Conservation (phyloP, 108 stramenopile species). For the Parietichytrium sp. region DNA sequence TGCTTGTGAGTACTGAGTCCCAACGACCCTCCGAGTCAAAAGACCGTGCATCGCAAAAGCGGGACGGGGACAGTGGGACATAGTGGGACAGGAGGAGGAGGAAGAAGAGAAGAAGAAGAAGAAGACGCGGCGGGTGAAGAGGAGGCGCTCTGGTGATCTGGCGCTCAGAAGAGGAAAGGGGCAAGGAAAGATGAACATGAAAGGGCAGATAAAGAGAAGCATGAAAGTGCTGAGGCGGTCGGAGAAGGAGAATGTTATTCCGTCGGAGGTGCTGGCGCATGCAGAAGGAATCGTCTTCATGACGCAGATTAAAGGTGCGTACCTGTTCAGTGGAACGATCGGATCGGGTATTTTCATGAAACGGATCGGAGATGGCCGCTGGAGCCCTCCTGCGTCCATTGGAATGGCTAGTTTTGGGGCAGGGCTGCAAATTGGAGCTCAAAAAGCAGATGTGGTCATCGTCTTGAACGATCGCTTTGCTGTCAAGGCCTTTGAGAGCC, state of each 20-base stretch:
- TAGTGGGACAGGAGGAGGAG: no score
- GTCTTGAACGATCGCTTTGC: not conserved
- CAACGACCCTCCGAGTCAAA: no score
- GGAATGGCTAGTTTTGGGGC: slow-evolving; percentile 36
- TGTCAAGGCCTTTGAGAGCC: not conserved
- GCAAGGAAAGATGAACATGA: slow-evolving; percentile 39
- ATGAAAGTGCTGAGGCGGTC: slow-evolving; percentile 4
- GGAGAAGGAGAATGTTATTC: slow-evolving; percentile 9
- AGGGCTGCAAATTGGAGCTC: not conserved
- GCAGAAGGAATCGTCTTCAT: slow-evolving; percentile 35
- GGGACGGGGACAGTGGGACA: no score
- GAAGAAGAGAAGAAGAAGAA: no score
- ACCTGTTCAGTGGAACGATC: slow-evolving; percentile 18
- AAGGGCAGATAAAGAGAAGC: slow-evolving; percentile 34
- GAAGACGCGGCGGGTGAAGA: no score
- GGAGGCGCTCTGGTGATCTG: no score
- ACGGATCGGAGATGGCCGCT: not conserved
- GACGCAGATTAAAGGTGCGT: slow-evolving; percentile 32
- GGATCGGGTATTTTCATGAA: slow-evolving; percentile 36
- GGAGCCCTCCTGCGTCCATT: slow-evolving; percentile 33
- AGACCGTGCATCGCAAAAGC: no score
- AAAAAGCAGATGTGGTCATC: slow-evolving; percentile 33
- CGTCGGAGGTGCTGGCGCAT: not conserved
- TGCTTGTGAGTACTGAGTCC: no score
- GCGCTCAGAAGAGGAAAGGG: no score